Evolutionary conservation across 371 early-diverging fungal genomes (phyloP).

Genomic region (Syncephalastrum racemosum): DNA sequence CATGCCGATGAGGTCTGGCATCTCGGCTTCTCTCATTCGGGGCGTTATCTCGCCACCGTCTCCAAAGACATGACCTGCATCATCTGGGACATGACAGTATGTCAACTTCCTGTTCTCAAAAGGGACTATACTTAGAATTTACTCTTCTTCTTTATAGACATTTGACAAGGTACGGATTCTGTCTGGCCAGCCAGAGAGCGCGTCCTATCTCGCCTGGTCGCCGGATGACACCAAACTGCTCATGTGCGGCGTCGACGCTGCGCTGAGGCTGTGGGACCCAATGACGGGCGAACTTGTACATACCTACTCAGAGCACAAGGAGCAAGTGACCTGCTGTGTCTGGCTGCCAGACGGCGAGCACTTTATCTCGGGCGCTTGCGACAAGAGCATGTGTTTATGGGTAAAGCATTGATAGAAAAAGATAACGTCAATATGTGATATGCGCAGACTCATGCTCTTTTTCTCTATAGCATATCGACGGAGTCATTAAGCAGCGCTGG

Average conservation of each 20-base stretch:
- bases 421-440: no score
- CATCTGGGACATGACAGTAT: conserved; percentile 83
- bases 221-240: conserved; percentile 78
- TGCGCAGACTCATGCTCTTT: not conserved
- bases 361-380: conserved; percentile 82
- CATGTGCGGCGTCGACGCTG: conserved; percentile 79
- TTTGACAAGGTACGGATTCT: conserved; percentile 35
- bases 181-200: conserved; percentile 57
- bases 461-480: conserved; percentile 49
- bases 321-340: conserved; percentile 78
- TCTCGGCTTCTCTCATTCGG: conserved; percentile 85
- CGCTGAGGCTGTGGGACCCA: conserved; percentile 81
- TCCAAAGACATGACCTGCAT: conserved; percentile 86
- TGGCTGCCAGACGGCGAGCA: conserved; percentile 78
- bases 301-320: conserved; percentile 62
- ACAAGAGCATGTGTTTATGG: conserved; percentile 80
- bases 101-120: conserved; percentile 2
- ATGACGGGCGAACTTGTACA: conserved; percentile 55
- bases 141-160: conserved; percentile 28
- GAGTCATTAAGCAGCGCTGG: conserved; percentile 69
- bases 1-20: conserved; percentile 97
- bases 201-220: conserved; percentile 88
- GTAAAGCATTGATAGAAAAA: conserved; percentile 16
- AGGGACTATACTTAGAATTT: no score
- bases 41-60: conserved; percentile 88